Percentiles rank a stretch among this genome's conserved stretches.
Evolutionary conservation across 345 rosid genomes (phyloP).

Genomic region (Eucalyptus erythrocorys): DNA sequence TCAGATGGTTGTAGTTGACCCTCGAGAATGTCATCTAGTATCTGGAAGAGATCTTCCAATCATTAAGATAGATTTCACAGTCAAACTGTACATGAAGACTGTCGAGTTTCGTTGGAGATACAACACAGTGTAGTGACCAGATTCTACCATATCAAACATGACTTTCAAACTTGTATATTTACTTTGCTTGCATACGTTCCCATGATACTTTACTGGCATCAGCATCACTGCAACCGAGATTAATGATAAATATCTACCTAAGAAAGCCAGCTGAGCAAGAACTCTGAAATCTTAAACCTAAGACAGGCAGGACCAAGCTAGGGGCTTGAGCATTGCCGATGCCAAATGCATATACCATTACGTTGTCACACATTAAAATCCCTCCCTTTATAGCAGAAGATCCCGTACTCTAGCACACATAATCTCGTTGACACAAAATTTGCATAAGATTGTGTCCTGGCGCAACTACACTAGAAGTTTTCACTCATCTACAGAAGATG

Average conservation of each 20-base stretch:
- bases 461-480: not conserved
- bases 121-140: not conserved
- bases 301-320: not conserved
- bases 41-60: slow-evolving; percentile 17
- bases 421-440: not conserved
- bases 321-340: not conserved
- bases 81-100: not conserved
- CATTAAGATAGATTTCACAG: not conserved
- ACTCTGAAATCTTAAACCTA: not conserved
- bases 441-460: not conserved
- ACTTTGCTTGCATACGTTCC: not conserved
- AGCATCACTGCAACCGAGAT: not conserved
- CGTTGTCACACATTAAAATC: not conserved
- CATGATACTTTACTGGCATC: not conserved
- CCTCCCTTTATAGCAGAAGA: not conserved
- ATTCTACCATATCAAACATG: not conserved
- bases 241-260: not conserved
- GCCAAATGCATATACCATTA: not conserved
- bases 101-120: not conserved
- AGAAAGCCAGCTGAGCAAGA: not conserved
- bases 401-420: not conserved
- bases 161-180: not conserved
- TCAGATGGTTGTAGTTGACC: slow-evolving; percentile 34
- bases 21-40: slow-evolving; percentile 60
- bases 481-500: not conserved